These are phyloP conservation scores for Patellifolia procumbens DNA, from an alignment of 179 eudicot species.

Conservation along the genomic window DNA sequence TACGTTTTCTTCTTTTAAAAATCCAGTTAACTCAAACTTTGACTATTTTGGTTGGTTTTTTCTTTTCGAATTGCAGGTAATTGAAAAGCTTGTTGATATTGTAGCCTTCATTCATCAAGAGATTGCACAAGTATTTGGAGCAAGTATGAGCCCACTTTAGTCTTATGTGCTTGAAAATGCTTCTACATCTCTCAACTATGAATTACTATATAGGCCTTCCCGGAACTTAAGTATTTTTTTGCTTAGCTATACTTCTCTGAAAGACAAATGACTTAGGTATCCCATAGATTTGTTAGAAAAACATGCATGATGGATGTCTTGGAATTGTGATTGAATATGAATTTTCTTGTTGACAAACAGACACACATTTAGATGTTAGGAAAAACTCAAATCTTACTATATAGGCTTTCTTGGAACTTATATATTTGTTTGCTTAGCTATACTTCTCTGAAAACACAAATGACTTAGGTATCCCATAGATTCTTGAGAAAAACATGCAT, in stretches of 20 bases:
- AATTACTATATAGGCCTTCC: background rate
- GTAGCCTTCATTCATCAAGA: conserved; percentile 81
- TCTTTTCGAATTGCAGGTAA: conserved; percentile 50
- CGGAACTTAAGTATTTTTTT: background rate
- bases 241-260: background rate
- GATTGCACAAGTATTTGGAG: conserved; percentile 69
- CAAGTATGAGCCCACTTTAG: conserved; percentile 46
- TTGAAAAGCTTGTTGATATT: conserved; percentile 95
- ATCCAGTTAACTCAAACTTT: background rate
- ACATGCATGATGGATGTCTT: background rate
- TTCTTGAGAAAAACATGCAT: background rate
- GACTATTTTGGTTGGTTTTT: background rate
- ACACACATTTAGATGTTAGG: background rate
- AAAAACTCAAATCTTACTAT: no score
- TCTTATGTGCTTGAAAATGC: background rate
- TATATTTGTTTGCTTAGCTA: background rate
- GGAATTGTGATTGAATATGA: background rate
- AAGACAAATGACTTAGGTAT: background rate
- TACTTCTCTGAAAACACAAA: background rate
- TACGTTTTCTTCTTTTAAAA: background rate
- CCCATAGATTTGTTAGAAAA: background rate
- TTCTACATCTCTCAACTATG: background rate
- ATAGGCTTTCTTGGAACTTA: background rate
- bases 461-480: background rate
- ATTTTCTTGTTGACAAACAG: background rate